phyloP scores from a whole-genome alignment of 495 filamentous ascomycete genomes.

The Astrocystis sublimbata region DNA sequence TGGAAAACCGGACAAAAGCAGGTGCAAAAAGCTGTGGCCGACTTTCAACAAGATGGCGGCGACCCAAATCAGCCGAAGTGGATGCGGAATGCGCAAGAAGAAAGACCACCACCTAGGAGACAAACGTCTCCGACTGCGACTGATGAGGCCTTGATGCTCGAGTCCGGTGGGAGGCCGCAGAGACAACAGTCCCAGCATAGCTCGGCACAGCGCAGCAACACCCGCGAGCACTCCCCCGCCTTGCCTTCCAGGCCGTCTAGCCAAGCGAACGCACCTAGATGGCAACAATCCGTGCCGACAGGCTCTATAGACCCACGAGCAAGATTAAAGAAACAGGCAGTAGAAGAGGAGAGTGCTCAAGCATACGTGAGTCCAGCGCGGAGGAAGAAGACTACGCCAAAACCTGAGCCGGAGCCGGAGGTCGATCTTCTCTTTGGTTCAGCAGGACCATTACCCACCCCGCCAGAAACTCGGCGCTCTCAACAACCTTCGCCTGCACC shows the following conservation, averaged over 20 bases:
- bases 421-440: constrained; percentile 61
- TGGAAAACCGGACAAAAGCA: constrained; percentile 95
- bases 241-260: constrained; percentile 32
- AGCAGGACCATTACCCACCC: constrained; percentile 24
- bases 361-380: constrained; percentile 90
- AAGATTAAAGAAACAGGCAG: constrained; percentile 65
- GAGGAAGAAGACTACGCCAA: constrained; percentile 63
- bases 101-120: constrained; percentile 31
- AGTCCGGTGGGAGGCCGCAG: constrained; percentile 57
- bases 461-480: constrained; percentile 23
- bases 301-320: constrained; percentile 53
- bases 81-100: constrained; percentile 73
- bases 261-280: constrained; percentile 36
- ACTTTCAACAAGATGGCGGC: constrained; percentile 70
- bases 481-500: constrained; percentile 17
- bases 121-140: constrained; percentile 48
- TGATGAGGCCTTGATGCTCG: constrained; percentile 91
- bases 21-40: constrained; percentile 90
- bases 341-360: constrained; percentile 79
- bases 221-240: constrained; percentile 51
- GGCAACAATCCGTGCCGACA: constrained; percentile 49
- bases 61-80: constrained; percentile 89
- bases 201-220: constrained; percentile 20
- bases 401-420: constrained; percentile 46
- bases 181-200: constrained; percentile 39